Percentiles rank a stretch among this genome's conserved stretches.
phyloP scores from a whole-genome alignment of 2,329 filamentous ascomycete genomes.

The Colletotrichum tamarilloi region DNA sequence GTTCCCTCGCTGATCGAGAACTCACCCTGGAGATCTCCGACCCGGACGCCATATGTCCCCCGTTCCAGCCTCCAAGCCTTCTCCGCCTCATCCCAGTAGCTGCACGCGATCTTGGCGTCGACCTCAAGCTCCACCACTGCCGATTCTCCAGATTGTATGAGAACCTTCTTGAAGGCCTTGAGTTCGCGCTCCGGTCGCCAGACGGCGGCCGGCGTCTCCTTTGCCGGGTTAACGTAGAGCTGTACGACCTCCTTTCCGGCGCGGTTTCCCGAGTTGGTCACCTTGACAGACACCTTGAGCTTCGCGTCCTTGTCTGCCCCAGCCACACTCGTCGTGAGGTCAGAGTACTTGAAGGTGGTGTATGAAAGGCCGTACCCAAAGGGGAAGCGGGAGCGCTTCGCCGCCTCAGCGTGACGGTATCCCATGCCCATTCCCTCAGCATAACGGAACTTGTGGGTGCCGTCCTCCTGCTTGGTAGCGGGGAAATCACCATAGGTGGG shows the following conservation, averaged over 20 bases:
- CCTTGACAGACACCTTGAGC: conserved; percentile 57
- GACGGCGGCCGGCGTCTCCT: not conserved
- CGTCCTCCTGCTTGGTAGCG: conserved; percentile 19
- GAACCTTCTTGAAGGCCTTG: conserved; percentile 35
- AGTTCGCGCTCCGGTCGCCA: conserved; percentile 36
- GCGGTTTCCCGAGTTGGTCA: conserved; percentile 42
- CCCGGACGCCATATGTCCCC: conserved; percentile 21
- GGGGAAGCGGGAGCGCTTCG: conserved; percentile 12
- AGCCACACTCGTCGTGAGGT: not conserved
- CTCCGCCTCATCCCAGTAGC: conserved; percentile 29
- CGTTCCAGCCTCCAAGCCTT: conserved; percentile 30
- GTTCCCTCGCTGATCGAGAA: conserved; percentile 10
- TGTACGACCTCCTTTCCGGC: conserved; percentile 44
- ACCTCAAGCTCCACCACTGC: conserved; percentile 17
- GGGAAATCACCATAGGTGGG: conserved; percentile 34
- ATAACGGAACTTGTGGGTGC: not conserved
- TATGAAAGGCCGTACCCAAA: conserved; percentile 32
- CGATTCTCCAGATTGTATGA: conserved; percentile 3
- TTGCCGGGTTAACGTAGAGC: conserved; percentile 42
- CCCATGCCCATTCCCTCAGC: conserved; percentile 24
- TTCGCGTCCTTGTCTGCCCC: conserved; percentile 38
- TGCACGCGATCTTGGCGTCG: conserved; percentile 26
- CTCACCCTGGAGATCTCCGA: conserved; percentile 7
- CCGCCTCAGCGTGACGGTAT: conserved; percentile 23
- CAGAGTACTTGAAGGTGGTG: conserved; percentile 26